Evolutionary conservation across 306 rosid species (phyloP).

Genomic region (Dryas octopetala): DNA sequence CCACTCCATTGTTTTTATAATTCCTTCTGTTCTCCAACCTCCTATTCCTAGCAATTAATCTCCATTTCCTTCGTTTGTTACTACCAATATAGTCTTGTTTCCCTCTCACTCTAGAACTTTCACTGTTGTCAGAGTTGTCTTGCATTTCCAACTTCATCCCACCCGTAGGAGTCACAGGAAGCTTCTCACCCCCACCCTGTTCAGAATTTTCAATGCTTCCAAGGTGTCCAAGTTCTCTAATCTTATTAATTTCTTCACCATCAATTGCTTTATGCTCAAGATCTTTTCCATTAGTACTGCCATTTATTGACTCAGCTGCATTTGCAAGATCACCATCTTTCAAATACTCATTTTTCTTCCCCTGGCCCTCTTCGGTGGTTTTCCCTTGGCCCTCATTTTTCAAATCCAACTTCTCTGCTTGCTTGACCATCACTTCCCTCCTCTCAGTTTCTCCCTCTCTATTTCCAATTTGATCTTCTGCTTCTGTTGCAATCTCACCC

Average conservation of each 20-base stretch:
- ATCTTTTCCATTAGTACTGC: slow-evolving; percentile 1
- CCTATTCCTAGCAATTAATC: slow-evolving; percentile 31
- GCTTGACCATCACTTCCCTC: slow-evolving; percentile 7
- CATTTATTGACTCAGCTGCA: slow-evolving; percentile 4
- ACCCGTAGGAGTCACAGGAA: slow-evolving; percentile 12
- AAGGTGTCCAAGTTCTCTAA: slow-evolving; percentile 14
- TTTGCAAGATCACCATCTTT: slow-evolving; percentile 23
- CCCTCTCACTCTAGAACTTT: slow-evolving; percentile 20
- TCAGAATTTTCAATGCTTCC: slow-evolving; percentile 25
- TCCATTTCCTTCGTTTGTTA: slow-evolving; percentile 49
- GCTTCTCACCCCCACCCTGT: slow-evolving; percentile 15
- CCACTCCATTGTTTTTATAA: slow-evolving; percentile 28
- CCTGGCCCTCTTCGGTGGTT: slow-evolving; percentile 5
- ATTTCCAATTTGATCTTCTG: slow-evolving; percentile 18
- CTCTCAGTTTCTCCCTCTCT: background rate
- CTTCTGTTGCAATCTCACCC: slow-evolving; percentile 20
- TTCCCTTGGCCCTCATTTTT: background rate
- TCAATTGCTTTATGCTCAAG: slow-evolving; percentile 23
- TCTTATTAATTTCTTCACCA: slow-evolving; percentile 23
- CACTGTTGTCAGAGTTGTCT: slow-evolving; percentile 1
- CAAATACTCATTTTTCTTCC: slow-evolving; percentile 23
- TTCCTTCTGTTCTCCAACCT: slow-evolving; percentile 36
- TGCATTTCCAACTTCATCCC: slow-evolving; percentile 19
- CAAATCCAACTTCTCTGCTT: too few relatives aligned
- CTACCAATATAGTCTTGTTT: slow-evolving; percentile 35